Evolutionary conservation across 768 basidiomycete species (phyloP).

Genomic region (Ramaria sp.): DNA sequence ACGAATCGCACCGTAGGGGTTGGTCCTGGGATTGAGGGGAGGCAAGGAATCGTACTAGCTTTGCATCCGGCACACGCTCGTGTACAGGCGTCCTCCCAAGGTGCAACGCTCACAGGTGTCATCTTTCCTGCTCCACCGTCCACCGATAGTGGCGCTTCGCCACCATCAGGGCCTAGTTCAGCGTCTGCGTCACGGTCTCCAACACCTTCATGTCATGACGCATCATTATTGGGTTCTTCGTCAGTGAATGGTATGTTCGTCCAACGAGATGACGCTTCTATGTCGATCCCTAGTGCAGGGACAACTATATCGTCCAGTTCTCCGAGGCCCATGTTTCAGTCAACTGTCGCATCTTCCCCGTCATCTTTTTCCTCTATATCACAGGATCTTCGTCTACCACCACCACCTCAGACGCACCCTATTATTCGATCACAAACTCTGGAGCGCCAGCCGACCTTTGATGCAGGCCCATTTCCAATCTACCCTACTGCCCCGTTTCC

Average conservation of each 20-base stretch:
- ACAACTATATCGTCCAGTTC: background rate
- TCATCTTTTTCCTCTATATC: background rate
- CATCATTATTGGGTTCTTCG: background rate
- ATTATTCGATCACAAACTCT: constrained; percentile 28
- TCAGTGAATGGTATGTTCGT: background rate
- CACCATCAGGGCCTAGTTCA: background rate
- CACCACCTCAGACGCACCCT: constrained; percentile 32
- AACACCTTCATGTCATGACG: background rate
- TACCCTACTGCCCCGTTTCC: background rate
- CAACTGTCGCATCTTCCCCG: background rate
- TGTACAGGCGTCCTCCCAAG: background rate
- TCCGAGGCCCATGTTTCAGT: background rate
- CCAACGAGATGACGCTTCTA: background rate
- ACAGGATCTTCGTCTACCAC: background rate
- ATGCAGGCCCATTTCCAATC: constrained; percentile 5
- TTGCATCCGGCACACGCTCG: constrained; percentile 6
- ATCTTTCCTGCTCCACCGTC: background rate
- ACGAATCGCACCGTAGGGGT: background rate
- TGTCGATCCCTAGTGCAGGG: no score
- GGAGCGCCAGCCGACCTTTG: constrained; percentile 1
- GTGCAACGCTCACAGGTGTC: background rate
- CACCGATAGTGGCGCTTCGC: background rate
- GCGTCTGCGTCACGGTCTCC: constrained; percentile 2
- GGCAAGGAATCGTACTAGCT: constrained; percentile 6
- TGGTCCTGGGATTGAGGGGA: constrained; percentile 4